Conservation (phyloP, 768 basidiomycete species). For the Coprinopsis marcescibilis region DNA sequence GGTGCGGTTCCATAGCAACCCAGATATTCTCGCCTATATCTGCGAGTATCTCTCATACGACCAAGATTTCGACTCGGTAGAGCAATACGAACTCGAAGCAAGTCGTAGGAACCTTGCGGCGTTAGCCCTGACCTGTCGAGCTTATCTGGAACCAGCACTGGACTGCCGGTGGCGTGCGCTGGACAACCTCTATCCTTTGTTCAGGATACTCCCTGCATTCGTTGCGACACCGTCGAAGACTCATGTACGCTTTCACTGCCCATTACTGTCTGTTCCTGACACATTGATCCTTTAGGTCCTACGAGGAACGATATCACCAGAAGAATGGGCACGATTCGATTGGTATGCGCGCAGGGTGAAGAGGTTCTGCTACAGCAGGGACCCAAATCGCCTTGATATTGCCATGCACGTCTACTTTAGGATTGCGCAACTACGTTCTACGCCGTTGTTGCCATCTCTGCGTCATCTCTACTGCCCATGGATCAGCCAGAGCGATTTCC, state of each 20-base stretch:
- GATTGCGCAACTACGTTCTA: slow-evolving; percentile 23
- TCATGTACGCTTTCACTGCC: slow-evolving; percentile 20
- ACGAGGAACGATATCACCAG: slow-evolving; percentile 18
- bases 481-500: slow-evolving; percentile 24
- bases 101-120: slow-evolving; percentile 14
- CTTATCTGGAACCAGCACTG: slow-evolving; percentile 27
- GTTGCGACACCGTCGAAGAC: slow-evolving; percentile 20
- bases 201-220: slow-evolving; percentile 27
- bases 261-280: neutral
- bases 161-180: slow-evolving; percentile 27
- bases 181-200: slow-evolving; percentile 27
- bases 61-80: slow-evolving; percentile 13
- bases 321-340: slow-evolving; percentile 28
- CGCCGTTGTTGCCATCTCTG: slow-evolving; percentile 23
- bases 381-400: slow-evolving; percentile 24
- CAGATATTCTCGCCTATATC: slow-evolving; percentile 26
- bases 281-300: slow-evolving; percentile 19
- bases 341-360: slow-evolving; percentile 25
- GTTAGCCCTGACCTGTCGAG: slow-evolving; percentile 24
- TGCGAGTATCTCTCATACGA: slow-evolving; percentile 22
- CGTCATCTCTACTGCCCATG: slow-evolving; percentile 25
- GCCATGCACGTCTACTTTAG: slow-evolving; percentile 32
- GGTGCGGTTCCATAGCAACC: slow-evolving; percentile 21
- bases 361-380: slow-evolving; percentile 23
- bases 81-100: slow-evolving; percentile 11